Evolutionary conservation across 768 basidiomycete genomes (phyloP).

Genomic region (Gautieria morchelliformis): DNA sequence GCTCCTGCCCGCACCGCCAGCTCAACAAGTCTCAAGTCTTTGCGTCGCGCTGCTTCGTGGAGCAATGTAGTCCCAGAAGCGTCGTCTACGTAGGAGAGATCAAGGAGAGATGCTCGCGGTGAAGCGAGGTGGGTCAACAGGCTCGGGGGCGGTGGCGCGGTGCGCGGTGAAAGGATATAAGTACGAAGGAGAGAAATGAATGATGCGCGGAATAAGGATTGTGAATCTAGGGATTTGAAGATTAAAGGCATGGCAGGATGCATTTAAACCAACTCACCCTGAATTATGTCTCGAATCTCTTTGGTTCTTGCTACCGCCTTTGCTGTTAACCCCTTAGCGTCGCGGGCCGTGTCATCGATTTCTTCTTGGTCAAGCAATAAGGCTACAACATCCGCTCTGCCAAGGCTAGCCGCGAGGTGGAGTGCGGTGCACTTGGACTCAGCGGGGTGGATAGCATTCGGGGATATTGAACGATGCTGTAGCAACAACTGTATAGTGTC

Average conservation of each 20-base stretch:
- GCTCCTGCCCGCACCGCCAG: constrained; percentile 79
- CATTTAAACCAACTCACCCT: constrained; percentile 36
- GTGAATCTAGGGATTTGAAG: constrained; percentile 49
- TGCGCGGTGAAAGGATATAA: constrained; percentile 56
- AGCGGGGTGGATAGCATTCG: constrained; percentile 67
- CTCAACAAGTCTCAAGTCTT: constrained; percentile 74
- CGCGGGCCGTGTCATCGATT: constrained; percentile 70
- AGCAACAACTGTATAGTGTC: constrained; percentile 62
- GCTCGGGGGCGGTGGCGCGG: constrained; percentile 21
- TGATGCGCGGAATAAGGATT: constrained; percentile 62
- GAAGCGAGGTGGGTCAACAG: constrained; percentile 54
- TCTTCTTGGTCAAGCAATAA: constrained; percentile 70
- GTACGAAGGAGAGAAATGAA: constrained; percentile 64
- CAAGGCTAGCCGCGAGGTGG: constrained; percentile 64
- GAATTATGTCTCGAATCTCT: constrained; percentile 56
- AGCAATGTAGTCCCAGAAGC: constrained; percentile 68
- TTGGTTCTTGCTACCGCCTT: constrained; percentile 64
- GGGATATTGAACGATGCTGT: constrained; percentile 66
- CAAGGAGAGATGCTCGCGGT: constrained; percentile 59
- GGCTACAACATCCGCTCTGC: constrained; percentile 60
- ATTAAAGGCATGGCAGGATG: neutral
- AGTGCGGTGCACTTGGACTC: constrained; percentile 66
- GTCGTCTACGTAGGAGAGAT: constrained; percentile 75
- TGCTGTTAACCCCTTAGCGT: constrained; percentile 56
- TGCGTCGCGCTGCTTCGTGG: constrained; percentile 78